Evolutionary conservation across 2,329 filamentous ascomycete genomes (phyloP).

Genomic region (Pseudogymnoascus sp.): DNA sequence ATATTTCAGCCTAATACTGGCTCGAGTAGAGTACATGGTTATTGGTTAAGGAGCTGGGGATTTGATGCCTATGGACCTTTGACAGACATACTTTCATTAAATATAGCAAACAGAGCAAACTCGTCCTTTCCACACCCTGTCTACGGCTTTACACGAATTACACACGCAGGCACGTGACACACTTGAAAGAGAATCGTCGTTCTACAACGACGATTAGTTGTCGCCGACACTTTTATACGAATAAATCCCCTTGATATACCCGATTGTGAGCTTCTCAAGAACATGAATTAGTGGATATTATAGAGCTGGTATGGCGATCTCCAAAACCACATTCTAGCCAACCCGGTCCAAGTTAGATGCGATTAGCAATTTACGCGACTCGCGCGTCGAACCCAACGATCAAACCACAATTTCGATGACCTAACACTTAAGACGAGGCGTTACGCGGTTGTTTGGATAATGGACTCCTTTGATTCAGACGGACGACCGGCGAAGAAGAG

Average conservation of each 20-base stretch:
- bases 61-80: not conserved
- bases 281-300: not conserved
- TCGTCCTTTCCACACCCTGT: not conserved
- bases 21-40: slow-evolving; percentile 23
- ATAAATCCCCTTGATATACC: not conserved
- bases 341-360: not conserved
- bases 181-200: not conserved
- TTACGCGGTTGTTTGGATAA: slow-evolving; percentile 15
- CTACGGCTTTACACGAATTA: not conserved
- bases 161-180: not conserved
- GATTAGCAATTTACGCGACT: slow-evolving; percentile 9
- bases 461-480: slow-evolving; percentile 32
- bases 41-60: not conserved
- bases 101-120: slow-evolving; percentile 7
- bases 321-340: not conserved
- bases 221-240: not conserved
- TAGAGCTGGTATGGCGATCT: not conserved
- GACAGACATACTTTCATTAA: not conserved
- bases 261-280: not conserved
- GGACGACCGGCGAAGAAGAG: slow-evolving; percentile 42
- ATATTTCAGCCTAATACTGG: slow-evolving; percentile 20
- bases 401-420: not conserved
- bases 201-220: not conserved
- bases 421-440: not conserved
- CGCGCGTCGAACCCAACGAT: not conserved